These are phyloP conservation scores for Ganoderma lingzhi DNA, from an alignment of 1,284 basidiomycete genomes.

Conservation along the genomic window DNA sequence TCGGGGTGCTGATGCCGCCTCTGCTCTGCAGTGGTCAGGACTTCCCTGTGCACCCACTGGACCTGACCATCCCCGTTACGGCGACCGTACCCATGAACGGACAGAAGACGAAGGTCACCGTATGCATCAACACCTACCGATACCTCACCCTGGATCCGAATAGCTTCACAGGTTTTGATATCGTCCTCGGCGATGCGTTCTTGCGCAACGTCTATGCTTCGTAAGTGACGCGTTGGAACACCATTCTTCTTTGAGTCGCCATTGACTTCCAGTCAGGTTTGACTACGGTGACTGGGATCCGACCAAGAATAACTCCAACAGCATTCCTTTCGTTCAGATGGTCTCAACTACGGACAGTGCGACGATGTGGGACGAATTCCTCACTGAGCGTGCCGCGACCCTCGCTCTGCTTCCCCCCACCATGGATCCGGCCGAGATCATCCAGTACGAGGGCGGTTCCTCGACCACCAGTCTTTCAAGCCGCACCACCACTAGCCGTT, in stretches of 20 bases:
- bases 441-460: slow-evolving; percentile 7
- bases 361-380: slow-evolving; percentile 34
- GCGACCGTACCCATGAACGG: neutral
- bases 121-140: slow-evolving; percentile 17
- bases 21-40: slow-evolving; percentile 17
- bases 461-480: no score
- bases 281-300: slow-evolving; percentile 49
- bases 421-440: slow-evolving; percentile 22
- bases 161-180: slow-evolving; percentile 39
- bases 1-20: neutral
- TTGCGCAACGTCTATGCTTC: no score
- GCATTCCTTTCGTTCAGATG: slow-evolving; percentile 45
- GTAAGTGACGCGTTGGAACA: no score
- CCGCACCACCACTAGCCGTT: no score
- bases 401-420: slow-evolving; percentile 26
- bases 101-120: slow-evolving; percentile 11
- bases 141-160: slow-evolving; percentile 31
- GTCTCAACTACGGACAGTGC: slow-evolving; percentile 34
- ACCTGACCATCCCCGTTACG: slow-evolving; percentile 27
- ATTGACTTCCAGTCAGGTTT: slow-evolving; percentile 38
- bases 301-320: slow-evolving; percentile 26
- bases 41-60: slow-evolving; percentile 37
- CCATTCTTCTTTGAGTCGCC: no score
- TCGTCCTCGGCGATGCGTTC: slow-evolving; percentile 29
- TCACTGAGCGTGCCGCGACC: slow-evolving; percentile 27